Percentiles rank a stretch among this genome's conserved stretches.
Evolutionary conservation across 352 stramenopile species (phyloP).

Genomic region (Achlya hypogyna): DNA sequence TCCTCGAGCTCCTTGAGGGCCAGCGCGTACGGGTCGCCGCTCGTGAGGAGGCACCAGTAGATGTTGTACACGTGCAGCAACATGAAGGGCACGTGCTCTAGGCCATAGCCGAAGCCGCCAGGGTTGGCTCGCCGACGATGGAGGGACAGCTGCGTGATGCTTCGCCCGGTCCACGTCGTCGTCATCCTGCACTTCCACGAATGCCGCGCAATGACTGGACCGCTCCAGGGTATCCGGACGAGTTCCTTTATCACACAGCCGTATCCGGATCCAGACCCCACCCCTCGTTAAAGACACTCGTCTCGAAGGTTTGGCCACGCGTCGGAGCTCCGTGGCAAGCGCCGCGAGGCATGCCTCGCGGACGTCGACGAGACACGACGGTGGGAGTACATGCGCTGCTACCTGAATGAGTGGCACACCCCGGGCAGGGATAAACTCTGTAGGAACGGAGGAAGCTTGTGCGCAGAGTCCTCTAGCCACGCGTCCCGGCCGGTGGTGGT

Average conservation of each 20-base stretch:
- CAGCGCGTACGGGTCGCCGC: constrained; percentile 49
- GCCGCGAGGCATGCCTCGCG: too few relatives aligned
- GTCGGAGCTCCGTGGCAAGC: too few relatives aligned
- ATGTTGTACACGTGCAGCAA: constrained; percentile 60
- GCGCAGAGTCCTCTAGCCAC: too few relatives aligned
- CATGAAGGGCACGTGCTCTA: constrained; percentile 62
- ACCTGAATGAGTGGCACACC: too few relatives aligned
- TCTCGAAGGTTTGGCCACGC: background rate
- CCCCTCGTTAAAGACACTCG: background rate
- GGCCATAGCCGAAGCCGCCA: constrained; percentile 49
- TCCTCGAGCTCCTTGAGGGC: constrained; percentile 19
- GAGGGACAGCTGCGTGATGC: constrained; percentile 56
- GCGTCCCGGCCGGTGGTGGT: too few relatives aligned
- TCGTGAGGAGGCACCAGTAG: constrained; percentile 54
- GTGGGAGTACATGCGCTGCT: too few relatives aligned
- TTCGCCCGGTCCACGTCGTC: constrained; percentile 59
- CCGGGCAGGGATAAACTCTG: too few relatives aligned
- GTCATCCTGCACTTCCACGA: constrained; percentile 12
- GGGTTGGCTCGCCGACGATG: constrained; percentile 46
- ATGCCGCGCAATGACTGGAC: background rate
- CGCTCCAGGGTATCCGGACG: background rate
- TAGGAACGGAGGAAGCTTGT: too few relatives aligned
- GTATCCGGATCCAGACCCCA: background rate
- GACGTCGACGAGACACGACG: too few relatives aligned
- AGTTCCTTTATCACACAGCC: background rate